Percentiles rank a stretch among this genome's conserved stretches.
These are phyloP conservation scores for Carpinus viminea DNA, from an alignment of 306 rosid genomes.

Conservation along the genomic window DNA sequence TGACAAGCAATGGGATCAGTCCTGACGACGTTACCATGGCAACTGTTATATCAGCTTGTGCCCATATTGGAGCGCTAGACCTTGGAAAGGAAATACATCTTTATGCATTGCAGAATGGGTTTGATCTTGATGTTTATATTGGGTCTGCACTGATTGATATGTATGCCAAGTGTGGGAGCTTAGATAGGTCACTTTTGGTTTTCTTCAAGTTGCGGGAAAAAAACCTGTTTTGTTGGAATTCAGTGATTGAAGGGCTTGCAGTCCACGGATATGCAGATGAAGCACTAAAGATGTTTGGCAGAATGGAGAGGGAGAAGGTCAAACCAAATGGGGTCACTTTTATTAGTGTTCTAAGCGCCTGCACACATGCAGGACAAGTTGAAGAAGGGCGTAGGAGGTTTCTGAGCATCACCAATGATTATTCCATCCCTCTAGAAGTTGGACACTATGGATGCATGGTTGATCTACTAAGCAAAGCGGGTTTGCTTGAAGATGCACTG, in stretches of 20 bases:
- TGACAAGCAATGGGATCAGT: conserved; percentile 47
- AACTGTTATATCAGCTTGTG: conserved; percentile 68
- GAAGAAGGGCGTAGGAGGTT: conserved; percentile 66
- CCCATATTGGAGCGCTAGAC: conserved; percentile 79
- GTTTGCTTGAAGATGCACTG: conserved; percentile 69
- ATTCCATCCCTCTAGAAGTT: conserved; percentile 48
- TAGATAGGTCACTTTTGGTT: conserved; percentile 69
- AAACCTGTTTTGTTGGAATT: conserved; percentile 86
- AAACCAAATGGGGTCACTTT: conserved; percentile 73
- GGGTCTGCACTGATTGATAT: conserved; percentile 79
- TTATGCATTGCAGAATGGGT: conserved; percentile 50
- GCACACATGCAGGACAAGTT: conserved; percentile 75
- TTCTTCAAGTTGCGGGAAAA: conserved; percentile 61
- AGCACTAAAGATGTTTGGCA: conserved; percentile 55
- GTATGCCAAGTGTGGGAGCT: conserved; percentile 84
- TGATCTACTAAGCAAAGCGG: conserved; percentile 77
- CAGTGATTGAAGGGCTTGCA: conserved; percentile 74
- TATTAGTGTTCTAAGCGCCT: conserved; percentile 65
- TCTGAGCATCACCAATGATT: conserved; percentile 56
- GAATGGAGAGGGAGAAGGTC: conserved; percentile 60
- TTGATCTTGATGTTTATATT: conserved; percentile 68
- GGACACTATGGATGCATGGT: conserved; percentile 91
- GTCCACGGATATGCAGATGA: conserved; percentile 59
- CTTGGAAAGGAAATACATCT: conserved; percentile 70
- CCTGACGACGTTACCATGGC: conserved; percentile 76